phyloP scores from a whole-genome alignment of 176 grass and related monocot species.

The Eleusine coracana region DNA sequence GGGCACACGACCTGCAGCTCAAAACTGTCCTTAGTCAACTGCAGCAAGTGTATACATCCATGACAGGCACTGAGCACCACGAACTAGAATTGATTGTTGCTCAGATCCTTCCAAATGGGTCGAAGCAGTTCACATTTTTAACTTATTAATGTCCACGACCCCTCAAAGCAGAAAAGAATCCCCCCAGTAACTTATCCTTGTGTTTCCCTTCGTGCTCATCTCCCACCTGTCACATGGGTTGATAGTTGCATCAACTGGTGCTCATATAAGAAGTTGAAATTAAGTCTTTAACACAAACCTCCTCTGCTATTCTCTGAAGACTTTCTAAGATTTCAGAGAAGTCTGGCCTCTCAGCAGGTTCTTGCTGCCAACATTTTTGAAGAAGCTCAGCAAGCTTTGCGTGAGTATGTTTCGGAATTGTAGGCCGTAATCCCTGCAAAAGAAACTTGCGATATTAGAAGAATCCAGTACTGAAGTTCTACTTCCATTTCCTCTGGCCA shows the following conservation, averaged over 20 bases:
- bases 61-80: neutral
- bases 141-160: conserved; percentile 54
- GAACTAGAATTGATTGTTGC: neutral
- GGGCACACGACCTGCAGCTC: neutral
- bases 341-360: conserved; percentile 62
- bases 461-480: neutral
- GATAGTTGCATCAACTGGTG: conserved; percentile 9
- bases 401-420: conserved; percentile 78
- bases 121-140: neutral
- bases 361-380: conserved; percentile 83
- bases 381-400: conserved; percentile 77
- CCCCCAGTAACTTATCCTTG: conserved; percentile 70
- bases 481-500: conserved; percentile 5
- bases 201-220: conserved; percentile 58
- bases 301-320: conserved; percentile 62
- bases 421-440: conserved; percentile 83
- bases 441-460: conserved; percentile 24
- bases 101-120: neutral
- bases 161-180: conserved; percentile 74
- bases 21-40: conserved; percentile 32
- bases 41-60: conserved; percentile 7
- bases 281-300: conserved; percentile 51
- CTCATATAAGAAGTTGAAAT: neutral
- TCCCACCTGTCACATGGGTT: conserved; percentile 52
- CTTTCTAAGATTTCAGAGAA: conserved; percentile 75